Conservation (phyloP, 1,139 yeast species). For the Lodderomyces theae region DNA sequence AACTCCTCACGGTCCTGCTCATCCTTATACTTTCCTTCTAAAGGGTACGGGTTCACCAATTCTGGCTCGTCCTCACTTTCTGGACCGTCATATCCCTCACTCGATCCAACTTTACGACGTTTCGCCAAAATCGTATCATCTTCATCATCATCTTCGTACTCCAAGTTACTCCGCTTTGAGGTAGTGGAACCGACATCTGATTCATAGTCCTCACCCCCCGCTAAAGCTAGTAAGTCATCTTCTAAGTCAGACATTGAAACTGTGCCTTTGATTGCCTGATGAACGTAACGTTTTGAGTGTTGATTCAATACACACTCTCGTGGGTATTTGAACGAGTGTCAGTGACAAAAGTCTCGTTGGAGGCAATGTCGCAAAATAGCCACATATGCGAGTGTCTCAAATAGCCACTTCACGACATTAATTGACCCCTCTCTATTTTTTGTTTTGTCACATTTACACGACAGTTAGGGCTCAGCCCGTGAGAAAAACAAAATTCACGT, state of each 20-base stretch:
- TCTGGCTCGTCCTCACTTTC: constrained; percentile 27
- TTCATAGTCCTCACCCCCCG: constrained; percentile 58
- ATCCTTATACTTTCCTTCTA: constrained; percentile 87
- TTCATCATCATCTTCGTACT: constrained; percentile 32
- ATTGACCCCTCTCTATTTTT: no score
- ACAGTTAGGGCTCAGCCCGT: constrained; percentile 5
- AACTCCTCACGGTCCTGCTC: constrained; percentile 69
- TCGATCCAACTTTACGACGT: constrained; percentile 16
- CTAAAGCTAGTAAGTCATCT: constrained; percentile 88
- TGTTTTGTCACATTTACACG: background rate
- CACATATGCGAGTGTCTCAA: no score
- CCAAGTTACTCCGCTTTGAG: constrained; percentile 20
- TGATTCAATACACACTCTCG: background rate
- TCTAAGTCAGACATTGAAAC: constrained; percentile 59
- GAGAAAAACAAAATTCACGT: constrained; percentile 3
- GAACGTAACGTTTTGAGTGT: no score
- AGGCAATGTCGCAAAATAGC: no score
- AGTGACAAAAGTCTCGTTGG: no score
- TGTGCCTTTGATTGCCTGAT: constrained; percentile 1
- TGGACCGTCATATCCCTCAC: constrained; percentile 21
- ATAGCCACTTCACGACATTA: no score
- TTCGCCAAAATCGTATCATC: constrained; percentile 20
- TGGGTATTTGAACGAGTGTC: no score
- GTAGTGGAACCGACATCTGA: constrained; percentile 21
- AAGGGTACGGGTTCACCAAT: constrained; percentile 76